Conservation (phyloP, 331 rosid genomes). For the Phaseolus coccineus region DNA sequence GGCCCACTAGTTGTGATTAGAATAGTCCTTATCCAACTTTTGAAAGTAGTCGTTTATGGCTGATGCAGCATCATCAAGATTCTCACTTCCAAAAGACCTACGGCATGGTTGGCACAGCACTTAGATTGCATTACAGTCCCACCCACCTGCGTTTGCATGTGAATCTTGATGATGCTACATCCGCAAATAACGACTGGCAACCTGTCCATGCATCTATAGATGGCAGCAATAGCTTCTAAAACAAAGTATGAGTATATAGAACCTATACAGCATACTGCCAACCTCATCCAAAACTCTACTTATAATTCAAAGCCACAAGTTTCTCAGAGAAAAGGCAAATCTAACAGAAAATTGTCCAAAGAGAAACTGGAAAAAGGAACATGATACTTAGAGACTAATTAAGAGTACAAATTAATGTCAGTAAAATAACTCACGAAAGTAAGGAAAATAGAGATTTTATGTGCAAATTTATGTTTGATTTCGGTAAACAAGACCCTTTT, state of each 20-base stretch:
- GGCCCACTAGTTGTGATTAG: conserved; percentile 2
- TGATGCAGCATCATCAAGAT: conserved; percentile 99
- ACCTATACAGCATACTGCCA: background rate
- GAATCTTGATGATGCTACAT: conserved; percentile 99
- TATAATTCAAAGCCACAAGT: conserved; percentile 11
- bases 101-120: conserved; percentile 29
- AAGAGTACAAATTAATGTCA: background rate
- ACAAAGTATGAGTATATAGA: background rate
- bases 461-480: background rate
- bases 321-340: conserved; percentile 4
- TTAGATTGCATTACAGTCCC: conserved; percentile 37
- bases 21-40: conserved; percentile 33
- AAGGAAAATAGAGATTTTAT: conserved; percentile 13
- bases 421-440: background rate
- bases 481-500: background rate
- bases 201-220: conserved; percentile 52
- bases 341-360: conserved; percentile 14
- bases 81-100: conserved; percentile 63
- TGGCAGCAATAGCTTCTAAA: background rate
- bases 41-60: conserved; percentile 66
- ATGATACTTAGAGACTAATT: background rate
- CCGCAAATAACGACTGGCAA: conserved; percentile 83
- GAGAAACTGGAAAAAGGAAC: conserved; percentile 15
- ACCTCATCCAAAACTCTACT: conserved; percentile 18
- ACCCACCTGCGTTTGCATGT: conserved; percentile 58